These are phyloP conservation scores for Chondrus crispus DNA, from an alignment of 23 red algal genomes.

Conservation along the genomic window DNA sequence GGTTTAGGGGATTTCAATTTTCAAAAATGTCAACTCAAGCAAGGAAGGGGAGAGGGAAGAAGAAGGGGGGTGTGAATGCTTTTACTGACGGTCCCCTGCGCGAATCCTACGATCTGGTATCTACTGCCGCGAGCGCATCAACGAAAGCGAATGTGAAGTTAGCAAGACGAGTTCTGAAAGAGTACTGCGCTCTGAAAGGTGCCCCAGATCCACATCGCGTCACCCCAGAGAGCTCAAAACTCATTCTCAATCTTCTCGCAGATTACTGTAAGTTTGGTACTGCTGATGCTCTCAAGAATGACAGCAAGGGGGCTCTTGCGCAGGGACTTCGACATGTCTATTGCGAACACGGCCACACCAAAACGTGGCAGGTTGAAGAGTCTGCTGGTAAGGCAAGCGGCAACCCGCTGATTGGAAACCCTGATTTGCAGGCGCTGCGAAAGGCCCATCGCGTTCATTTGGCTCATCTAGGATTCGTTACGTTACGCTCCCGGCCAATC, in stretches of 20 bases:
- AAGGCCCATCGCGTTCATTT: slow-evolving; percentile 22
- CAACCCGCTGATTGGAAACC: not conserved
- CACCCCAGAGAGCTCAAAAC: no score
- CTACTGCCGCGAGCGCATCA: no score
- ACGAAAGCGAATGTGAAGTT: no score
- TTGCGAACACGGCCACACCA: not conserved
- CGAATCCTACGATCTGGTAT: no score
- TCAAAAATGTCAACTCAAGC: no score
- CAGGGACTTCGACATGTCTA: not conserved
- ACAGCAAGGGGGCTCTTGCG: not conserved
- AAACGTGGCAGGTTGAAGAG: not conserved
- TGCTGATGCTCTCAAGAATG: not conserved
- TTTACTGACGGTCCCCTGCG: no score
- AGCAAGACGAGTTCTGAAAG: no score
- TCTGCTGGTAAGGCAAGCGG: not conserved
- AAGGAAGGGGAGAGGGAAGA: no score
- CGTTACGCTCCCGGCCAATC: not conserved
- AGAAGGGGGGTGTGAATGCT: no score
- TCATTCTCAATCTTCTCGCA: slow-evolving; percentile 26
- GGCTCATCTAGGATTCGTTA: not conserved
- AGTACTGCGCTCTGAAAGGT: no score
- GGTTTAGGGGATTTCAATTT: no score
- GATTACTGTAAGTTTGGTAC: slow-evolving; percentile 32
- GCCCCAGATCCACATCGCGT: no score
- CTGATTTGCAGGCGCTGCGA: not conserved